These are phyloP conservation scores for Rhizopus microsporus DNA, from an alignment of 371 early-diverging fungal species.

Conservation along the genomic window DNA sequence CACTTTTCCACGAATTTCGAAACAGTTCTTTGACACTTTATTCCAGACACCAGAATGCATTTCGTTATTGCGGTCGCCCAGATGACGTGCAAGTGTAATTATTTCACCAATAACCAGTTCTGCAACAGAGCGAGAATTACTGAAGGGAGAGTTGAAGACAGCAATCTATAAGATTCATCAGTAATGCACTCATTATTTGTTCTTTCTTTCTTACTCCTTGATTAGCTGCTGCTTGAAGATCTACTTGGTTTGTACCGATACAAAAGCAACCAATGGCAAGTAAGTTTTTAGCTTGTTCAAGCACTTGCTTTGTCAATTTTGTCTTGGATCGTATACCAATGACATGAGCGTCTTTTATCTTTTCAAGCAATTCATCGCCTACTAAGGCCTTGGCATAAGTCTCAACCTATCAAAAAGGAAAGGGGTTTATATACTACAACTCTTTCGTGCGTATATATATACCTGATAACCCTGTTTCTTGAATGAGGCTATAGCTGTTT, in stretches of 20 bases:
- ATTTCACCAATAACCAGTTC: conserved; percentile 95
- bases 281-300: conserved; percentile 87
- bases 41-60: conserved; percentile 93
- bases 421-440: no score
- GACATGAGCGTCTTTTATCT: conserved; percentile 91
- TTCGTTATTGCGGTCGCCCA: conserved; percentile 90
- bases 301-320: conserved; percentile 82
- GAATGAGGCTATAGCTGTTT: conserved; percentile 77
- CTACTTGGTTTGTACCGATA: conserved; percentile 97
- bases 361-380: conserved; percentile 84
- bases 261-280: conserved; percentile 97
- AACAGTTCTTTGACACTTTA: conserved; percentile 84
- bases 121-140: conserved; percentile 85
- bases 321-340: conserved; percentile 96
- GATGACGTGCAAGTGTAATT: conserved; percentile 85
- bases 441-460: conserved; percentile 4
- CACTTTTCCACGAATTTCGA: conserved; percentile 93
- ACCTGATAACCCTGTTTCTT: conserved; percentile 87
- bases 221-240: conserved; percentile 82
- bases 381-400: conserved; percentile 84
- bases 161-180: conserved; percentile 62
- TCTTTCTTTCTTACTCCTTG: conserved; percentile 67
- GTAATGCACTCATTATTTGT: no score
- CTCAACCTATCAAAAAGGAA: conserved; percentile 68
- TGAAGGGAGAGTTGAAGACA: conserved; percentile 97